phyloP scores from a whole-genome alignment of 441 rosid genomes.

The Jatropha multifida region DNA sequence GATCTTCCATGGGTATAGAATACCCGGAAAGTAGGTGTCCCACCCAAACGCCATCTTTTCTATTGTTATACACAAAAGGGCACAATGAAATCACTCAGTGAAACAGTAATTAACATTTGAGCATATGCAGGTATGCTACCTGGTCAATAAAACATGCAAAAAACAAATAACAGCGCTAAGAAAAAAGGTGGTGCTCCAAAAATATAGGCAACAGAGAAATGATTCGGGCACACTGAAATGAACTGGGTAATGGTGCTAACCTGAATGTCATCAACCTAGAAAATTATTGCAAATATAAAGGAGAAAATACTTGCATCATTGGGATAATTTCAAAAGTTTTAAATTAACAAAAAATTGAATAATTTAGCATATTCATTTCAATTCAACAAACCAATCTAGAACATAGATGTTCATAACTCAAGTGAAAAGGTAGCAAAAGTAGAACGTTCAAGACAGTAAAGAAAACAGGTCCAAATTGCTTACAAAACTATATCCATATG shows the following conservation, averaged over 20 bases:
- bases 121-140: not conserved
- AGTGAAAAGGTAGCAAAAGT: not conserved
- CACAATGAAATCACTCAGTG: not conserved
- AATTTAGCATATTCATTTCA: not conserved
- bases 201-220: not conserved
- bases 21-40: conserved; percentile 82
- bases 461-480: conserved; percentile 26
- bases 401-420: not conserved
- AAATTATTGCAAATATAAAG: not conserved
- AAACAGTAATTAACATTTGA: not conserved
- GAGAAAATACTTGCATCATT: not conserved
- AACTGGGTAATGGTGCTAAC: not conserved
- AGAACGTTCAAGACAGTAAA: conserved; percentile 9
- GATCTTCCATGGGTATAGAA: conserved; percentile 80
- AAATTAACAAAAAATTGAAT: not conserved
- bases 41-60: conserved; percentile 82
- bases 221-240: not conserved
- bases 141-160: not conserved
- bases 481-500: conserved; percentile 84
- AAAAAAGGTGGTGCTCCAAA: not conserved
- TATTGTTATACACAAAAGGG: conserved; percentile 6
- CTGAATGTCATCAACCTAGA: not conserved
- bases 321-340: not conserved
- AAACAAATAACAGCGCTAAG: not conserved
- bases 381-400: not conserved